Base-by-base conservation (phyloP, 768 basidiomycete genomes). In the Trametes villosa region DNA sequence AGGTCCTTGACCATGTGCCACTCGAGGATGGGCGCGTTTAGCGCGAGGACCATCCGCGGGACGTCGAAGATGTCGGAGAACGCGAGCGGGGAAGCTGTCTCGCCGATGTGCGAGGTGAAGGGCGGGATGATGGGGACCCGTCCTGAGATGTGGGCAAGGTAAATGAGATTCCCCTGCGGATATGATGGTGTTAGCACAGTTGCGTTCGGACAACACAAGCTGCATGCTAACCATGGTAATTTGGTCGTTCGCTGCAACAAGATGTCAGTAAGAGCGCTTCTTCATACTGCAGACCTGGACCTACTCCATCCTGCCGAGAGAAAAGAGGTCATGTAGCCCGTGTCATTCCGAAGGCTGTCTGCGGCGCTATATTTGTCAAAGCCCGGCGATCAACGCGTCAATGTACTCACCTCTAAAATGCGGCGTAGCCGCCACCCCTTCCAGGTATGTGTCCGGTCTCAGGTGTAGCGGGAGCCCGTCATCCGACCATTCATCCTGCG, bases 241-340 rank as follows among this genome's bases (percentile, higher is more conserved):
- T 33, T 87, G 86, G 74, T 89, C 87, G 74, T 90, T 90, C 4
- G 88, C 87, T 89, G 62, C 18, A 20, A 18, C 24, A 44, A 34
- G 29, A 57, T 7, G 45, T 63, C 24, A 50, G 48, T 9, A 31
- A 38, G n/a, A n/a, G n/a, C n/a, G n/a, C n/a, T n/a, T n/a, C n/a
- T n/a, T n/a, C n/a, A n/a, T n/a, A n/a, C n/a, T n/a, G n/a, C n/a
- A n/a, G n/a, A n/a, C n/a, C n/a, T n/a, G 15, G 9, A 69, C 71
- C 47, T 33, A 72, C 71, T 88, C 86, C 86, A 90, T 24, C 88
- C 88, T 18, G 87, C 86, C 27, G 84, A 83, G 41, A 85, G 75
- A 85, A 86, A 90, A 9, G 86, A 86, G 2, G 87, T 85, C 56
- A 90, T 80, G 62, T 89, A 90, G 57, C 84, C 78, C 2, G 75